Evolutionary conservation across 768 basidiomycete species (phyloP).

Genomic region (Dentipellis fragilis): DNA sequence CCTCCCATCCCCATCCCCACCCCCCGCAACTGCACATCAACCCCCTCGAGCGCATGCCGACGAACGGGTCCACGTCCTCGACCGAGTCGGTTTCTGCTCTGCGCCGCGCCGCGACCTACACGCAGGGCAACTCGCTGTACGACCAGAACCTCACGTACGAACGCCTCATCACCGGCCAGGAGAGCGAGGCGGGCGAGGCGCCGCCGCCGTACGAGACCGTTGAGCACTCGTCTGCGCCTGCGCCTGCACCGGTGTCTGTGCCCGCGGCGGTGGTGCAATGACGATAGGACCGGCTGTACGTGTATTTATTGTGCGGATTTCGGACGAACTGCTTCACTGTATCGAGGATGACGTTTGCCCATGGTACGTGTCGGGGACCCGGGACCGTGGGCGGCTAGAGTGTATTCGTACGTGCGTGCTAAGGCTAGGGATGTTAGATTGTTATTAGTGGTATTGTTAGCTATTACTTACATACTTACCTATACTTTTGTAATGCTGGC

Average conservation of each 20-base stretch:
- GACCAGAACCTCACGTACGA: constrained; percentile 45
- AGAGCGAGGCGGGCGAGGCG: constrained; percentile 70
- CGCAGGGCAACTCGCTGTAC: constrained; percentile 30
- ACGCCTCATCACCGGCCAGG: constrained; percentile 72
- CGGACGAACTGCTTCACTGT: too few species aligned
- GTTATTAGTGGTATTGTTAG: too few species aligned
- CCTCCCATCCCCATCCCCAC: too few species aligned
- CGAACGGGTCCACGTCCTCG: background rate
- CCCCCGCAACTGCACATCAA: too few species aligned
- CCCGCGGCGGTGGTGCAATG: background rate
- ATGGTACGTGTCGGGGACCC: too few species aligned
- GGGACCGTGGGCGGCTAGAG: too few species aligned
- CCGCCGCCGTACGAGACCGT: constrained; percentile 63
- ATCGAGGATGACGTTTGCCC: too few species aligned
- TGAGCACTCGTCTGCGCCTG: background rate
- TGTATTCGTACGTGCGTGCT: too few species aligned
- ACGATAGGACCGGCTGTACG: background rate
- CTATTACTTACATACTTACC: too few species aligned
- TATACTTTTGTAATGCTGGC: too few species aligned
- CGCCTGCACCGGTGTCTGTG: background rate
- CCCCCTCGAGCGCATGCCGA: too few species aligned
- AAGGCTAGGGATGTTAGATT: too few species aligned
- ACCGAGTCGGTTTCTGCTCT: background rate
- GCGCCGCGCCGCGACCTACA: background rate
- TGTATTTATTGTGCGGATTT: background rate